A percentile compares a stretch with the other conserved stretches of the same genome.
These are phyloP conservation scores for Aspergillus nomiae DNA, from an alignment of 2,329 filamentous ascomycete genomes.

Conservation along the genomic window DNA sequence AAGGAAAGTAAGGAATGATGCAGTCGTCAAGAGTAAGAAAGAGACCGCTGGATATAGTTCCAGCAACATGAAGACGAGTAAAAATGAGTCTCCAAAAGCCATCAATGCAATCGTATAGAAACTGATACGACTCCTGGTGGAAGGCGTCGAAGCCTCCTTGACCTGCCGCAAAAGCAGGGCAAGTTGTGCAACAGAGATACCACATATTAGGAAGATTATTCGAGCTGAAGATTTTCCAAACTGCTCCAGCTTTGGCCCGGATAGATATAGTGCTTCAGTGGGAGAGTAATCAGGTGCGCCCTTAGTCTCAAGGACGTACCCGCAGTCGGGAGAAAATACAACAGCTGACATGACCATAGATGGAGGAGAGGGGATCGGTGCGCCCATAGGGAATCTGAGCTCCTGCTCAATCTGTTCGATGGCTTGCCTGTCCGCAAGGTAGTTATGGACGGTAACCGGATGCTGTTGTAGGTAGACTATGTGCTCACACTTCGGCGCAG, in stretches of 20 bases:
- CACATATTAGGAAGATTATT: conserved; percentile 55
- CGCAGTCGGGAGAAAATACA: conserved; percentile 67
- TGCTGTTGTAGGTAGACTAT: conserved; percentile 76
- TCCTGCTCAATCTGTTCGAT: conserved; percentile 60
- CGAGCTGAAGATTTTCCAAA: conserved; percentile 55
- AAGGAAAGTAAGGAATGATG: conserved; percentile 61
- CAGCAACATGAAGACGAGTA: conserved; percentile 57
- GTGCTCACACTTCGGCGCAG: conserved; percentile 81
- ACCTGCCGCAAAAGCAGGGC: conserved; percentile 62
- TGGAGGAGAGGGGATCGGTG: conserved; percentile 54
- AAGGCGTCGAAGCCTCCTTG: conserved; percentile 66
- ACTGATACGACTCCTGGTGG: conserved; percentile 64
- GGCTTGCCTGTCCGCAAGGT: conserved; percentile 34
- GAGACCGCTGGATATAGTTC: conserved; percentile 58
- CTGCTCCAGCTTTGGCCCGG: conserved; percentile 60
- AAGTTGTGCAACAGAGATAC: conserved; percentile 55
- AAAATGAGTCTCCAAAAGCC: conserved; percentile 62
- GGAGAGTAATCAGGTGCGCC: conserved; percentile 57
- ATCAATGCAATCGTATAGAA: conserved; percentile 66
- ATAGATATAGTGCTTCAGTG: conserved; percentile 54
- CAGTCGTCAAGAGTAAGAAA: conserved; percentile 57
- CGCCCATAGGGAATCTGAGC: conserved; percentile 60
- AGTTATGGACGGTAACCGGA: conserved; percentile 36
- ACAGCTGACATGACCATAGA: conserved; percentile 61
- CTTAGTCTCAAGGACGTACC: conserved; percentile 65